phyloP scores from a whole-genome alignment of 352 stramenopile genomes.

The Pythium inflatum region DNA sequence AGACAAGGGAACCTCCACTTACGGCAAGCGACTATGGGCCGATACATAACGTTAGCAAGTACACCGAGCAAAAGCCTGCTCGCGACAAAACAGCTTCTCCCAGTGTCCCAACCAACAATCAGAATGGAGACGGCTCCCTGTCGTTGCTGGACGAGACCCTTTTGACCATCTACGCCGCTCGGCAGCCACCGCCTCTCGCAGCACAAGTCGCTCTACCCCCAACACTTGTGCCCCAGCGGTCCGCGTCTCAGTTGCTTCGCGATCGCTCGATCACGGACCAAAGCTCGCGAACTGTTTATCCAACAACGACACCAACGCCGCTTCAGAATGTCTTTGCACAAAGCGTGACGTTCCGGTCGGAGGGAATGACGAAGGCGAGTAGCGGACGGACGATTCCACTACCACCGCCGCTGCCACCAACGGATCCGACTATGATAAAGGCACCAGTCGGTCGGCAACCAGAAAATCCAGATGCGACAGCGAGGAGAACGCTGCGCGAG shows the following conservation, averaged over 20 bases:
- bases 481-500: slow-evolving; percentile 45
- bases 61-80: no score
- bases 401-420: no score
- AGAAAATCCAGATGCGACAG: slow-evolving; percentile 41
- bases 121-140: slow-evolving; percentile 21
- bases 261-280: neutral
- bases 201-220: neutral
- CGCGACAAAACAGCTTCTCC: no score
- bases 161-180: slow-evolving; percentile 46
- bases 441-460: neutral
- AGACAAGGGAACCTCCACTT: neutral
- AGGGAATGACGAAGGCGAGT: no score
- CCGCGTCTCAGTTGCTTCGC: neutral
- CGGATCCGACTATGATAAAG: no score
- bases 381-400: neutral
- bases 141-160: slow-evolving; percentile 60
- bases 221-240: neutral
- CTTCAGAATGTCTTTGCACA: slow-evolving; percentile 26
- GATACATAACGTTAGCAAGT: no score
- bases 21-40: no score
- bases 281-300: neutral
- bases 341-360: neutral
- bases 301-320: neutral
- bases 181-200: neutral
- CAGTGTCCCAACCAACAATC: slow-evolving; percentile 10